Evolutionary conservation across 208 protist species (phyloP), one percentile per base, ranked within the genome.

Genomic region (Leptomonas pyrrhocoris): DNA sequence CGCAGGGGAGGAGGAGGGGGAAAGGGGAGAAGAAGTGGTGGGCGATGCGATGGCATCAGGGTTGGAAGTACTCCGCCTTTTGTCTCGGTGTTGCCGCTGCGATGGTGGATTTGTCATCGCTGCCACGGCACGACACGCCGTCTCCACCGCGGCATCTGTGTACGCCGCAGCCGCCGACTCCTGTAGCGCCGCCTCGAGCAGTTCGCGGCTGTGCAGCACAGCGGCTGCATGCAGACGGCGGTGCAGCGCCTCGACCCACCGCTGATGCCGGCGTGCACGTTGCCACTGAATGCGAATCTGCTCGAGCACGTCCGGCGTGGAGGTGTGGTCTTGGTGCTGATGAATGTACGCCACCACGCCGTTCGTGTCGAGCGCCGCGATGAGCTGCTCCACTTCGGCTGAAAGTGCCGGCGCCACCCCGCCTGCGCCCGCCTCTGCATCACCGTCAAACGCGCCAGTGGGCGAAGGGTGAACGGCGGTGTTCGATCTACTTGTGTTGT

Each of bases 181-280:
- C 27, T 68, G 54, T 45, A 89, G 60, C 27, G 82, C 65, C 25
- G 50, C 55, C 57, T 79, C 75, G 12, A 89, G 73, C 21, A 86
- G 31, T 18, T 56, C 72, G 36, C 53, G 27, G 66, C 79, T 86
- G 21, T 62, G 46, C 68, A 89, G 58, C 49, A 79, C 67, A 21
- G 71, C 68, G 15, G 84, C 84, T 2, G 72, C 71, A 49, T 80
- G 73, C 9, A 89, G 51, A 27, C 66, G 68, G 15, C 61, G 68
- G 42, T 83, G 77, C 54, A 89, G 60, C 40, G 48, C 38, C 16
- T 18, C 18, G 23, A 81, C 77, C 84, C 84, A 86, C 21, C 46
- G 36, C 30, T 23, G 55, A 0, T 63, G 64, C 11, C 62, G 28
- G 0, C 61, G 48, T 2, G 63, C 73, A 0, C 8, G 56, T 11